Percentiles rank a stretch among this genome's conserved stretches.
phyloP scores from a whole-genome alignment of 371 early-diverging fungal genomes.

The Vairimorpha apis region DNA sequence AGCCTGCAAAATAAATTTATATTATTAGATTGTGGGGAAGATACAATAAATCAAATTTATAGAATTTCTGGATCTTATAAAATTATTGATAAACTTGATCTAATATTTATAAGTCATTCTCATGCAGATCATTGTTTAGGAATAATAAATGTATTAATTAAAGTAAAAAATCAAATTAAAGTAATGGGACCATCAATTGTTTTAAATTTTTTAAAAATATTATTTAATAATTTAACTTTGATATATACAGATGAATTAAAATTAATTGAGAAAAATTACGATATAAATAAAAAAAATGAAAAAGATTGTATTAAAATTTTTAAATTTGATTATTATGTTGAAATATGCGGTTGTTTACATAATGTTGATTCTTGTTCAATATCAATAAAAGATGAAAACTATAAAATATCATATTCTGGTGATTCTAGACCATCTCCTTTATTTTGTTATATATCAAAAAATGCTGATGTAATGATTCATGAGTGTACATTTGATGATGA shows the following conservation, averaged over 20 bases:
- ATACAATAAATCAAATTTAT: slow-evolving; percentile 80
- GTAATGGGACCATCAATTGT: slow-evolving; percentile 41
- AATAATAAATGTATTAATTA: slow-evolving; percentile 48
- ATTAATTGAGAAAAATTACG: slow-evolving; percentile 4
- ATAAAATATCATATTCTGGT: slow-evolving; percentile 71
- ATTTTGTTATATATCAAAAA: slow-evolving; percentile 68
- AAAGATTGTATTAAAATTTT: background rate
- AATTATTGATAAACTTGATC: slow-evolving; percentile 64
- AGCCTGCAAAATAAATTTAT: slow-evolving; percentile 24
- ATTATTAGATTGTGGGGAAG: slow-evolving; percentile 90
- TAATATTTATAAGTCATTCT: slow-evolving; percentile 85
- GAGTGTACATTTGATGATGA: slow-evolving; percentile 86
- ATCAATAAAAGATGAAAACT: slow-evolving; percentile 21
- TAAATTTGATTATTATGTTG: background rate
- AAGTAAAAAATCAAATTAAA: slow-evolving; percentile 36
- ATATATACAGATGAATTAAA: slow-evolving; percentile 39
- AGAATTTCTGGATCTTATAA: slow-evolving; percentile 67
- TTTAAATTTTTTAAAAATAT: slow-evolving; percentile 33
- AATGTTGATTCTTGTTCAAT: slow-evolving; percentile 51
- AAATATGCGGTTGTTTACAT: slow-evolving; percentile 42
- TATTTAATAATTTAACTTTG: slow-evolving; percentile 6
- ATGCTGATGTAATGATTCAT: slow-evolving; percentile 73
- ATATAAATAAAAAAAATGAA: background rate
- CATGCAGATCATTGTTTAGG: slow-evolving; percentile 98
- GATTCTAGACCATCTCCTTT: slow-evolving; percentile 81